phyloP scores from a whole-genome alignment of 352 stramenopile genomes.

The Phytophthora niederhauseri region DNA sequence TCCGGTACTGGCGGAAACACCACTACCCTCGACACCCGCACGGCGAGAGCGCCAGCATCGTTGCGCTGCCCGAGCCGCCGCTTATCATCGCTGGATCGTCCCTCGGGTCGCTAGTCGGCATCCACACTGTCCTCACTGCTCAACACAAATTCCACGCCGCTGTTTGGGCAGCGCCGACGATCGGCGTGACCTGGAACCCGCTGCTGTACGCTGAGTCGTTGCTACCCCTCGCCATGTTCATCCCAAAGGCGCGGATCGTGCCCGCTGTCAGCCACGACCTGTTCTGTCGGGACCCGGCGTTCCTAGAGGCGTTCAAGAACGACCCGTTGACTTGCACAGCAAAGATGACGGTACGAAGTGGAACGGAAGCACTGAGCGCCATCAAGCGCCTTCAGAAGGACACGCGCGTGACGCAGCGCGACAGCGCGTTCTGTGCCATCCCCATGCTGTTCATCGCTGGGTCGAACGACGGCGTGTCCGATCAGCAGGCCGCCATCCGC shows the following conservation, averaged over 20 bases:
- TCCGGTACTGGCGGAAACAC: constrained; percentile 35
- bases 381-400: constrained; percentile 39
- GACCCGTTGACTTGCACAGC: constrained; percentile 58
- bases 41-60: constrained; percentile 17
- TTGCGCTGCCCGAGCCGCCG: constrained; percentile 31
- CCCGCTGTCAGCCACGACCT: constrained; percentile 54
- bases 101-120: constrained; percentile 57
- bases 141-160: constrained; percentile 56
- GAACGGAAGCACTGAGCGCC: constrained; percentile 32
- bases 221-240: constrained; percentile 45
- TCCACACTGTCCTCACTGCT: constrained; percentile 57
- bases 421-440: constrained; percentile 27
- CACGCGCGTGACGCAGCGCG: constrained; percentile 18
- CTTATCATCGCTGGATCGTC: constrained; percentile 66
- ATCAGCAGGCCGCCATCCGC: constrained; percentile 31
- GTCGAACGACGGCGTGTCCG: constrained; percentile 53
- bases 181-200: constrained; percentile 57
- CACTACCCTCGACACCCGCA: constrained; percentile 25
- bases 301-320: constrained; percentile 55
- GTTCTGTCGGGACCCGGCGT: constrained; percentile 42
- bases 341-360: constrained; percentile 47
- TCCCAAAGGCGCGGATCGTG: constrained; percentile 49
- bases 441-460: constrained; percentile 51
- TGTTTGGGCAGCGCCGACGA: constrained; percentile 53
- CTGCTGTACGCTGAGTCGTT: constrained; percentile 41